Evolutionary conservation across 2,329 filamentous ascomycete species (phyloP).

Genomic region (Penicillium sp.): DNA sequence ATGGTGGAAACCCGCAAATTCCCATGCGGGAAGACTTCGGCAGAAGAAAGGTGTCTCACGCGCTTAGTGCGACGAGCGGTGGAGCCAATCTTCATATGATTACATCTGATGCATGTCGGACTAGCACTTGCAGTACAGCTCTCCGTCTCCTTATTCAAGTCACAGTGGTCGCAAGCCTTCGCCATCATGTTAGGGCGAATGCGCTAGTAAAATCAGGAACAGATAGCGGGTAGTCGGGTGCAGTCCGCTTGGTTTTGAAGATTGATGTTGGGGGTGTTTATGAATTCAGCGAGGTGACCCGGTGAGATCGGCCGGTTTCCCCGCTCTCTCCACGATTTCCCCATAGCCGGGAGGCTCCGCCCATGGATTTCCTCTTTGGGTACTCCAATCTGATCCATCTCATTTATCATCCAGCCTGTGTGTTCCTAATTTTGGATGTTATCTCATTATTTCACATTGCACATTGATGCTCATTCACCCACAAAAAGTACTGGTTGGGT

Average conservation of each 20-base stretch:
- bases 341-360: slow-evolving; percentile 7
- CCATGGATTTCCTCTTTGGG: neutral
- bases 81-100: slow-evolving; percentile 20
- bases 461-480: neutral
- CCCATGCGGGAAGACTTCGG: slow-evolving; percentile 15
- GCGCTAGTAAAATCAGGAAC: neutral
- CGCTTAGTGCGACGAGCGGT: slow-evolving; percentile 18
- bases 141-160: slow-evolving; percentile 21
- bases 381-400: neutral
- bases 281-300: neutral
- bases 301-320: slow-evolving; percentile 10
- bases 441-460: neutral
- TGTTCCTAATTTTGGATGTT: neutral
- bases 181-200: slow-evolving; percentile 35
- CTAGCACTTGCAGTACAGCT: slow-evolving; percentile 18
- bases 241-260: neutral
- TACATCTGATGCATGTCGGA: slow-evolving; percentile 20
- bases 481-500: slow-evolving; percentile 21
- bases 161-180: slow-evolving; percentile 22
- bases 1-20: slow-evolving; percentile 19
- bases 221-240: neutral
- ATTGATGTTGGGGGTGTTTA: neutral
- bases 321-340: slow-evolving; percentile 16
- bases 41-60: slow-evolving; percentile 16
- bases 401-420: neutral